These are phyloP conservation scores for Aspergillus candidus DNA, from an alignment of 2,329 filamentous ascomycete genomes.

Conservation along the genomic window DNA sequence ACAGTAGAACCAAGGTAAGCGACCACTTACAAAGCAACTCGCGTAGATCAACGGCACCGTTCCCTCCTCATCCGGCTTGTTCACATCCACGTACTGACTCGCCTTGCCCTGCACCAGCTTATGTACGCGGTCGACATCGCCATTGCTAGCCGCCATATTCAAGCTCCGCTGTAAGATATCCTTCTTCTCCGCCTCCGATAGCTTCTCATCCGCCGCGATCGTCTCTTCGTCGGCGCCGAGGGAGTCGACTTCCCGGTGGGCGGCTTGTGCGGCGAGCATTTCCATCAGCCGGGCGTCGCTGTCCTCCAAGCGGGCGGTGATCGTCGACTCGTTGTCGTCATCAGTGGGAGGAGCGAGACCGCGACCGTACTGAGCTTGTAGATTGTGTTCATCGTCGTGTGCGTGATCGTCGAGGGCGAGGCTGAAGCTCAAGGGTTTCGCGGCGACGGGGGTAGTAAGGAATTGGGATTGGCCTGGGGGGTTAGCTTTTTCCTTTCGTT, in stretches of 20 bases:
- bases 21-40: slow-evolving; percentile 76
- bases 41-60: slow-evolving; percentile 96
- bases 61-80: slow-evolving; percentile 86
- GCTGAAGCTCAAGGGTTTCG: slow-evolving; percentile 79
- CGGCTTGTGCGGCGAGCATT: slow-evolving; percentile 93
- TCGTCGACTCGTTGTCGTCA: slow-evolving; percentile 29
- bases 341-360: slow-evolving; percentile 17
- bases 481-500: slow-evolving; percentile 2
- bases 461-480: slow-evolving; percentile 88
- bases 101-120: slow-evolving; percentile 69
- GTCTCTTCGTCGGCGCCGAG: slow-evolving; percentile 73
- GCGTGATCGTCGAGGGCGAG: slow-evolving; percentile 73
- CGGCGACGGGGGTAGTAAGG: slow-evolving; percentile 75
- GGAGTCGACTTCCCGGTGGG: slow-evolving; percentile 64
- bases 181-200: slow-evolving; percentile 71
- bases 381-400: slow-evolving; percentile 56
- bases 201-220: slow-evolving; percentile 66
- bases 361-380: slow-evolving; percentile 30
- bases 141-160: slow-evolving; percentile 94
- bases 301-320: slow-evolving; percentile 56
- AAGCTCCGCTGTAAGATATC: slow-evolving; percentile 78
- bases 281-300: slow-evolving; percentile 87
- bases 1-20: neutral
- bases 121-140: slow-evolving; percentile 74
- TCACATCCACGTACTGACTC: slow-evolving; percentile 71